Percentiles rank a stretch among this genome's conserved stretches.
Conservation (phyloP, 352 stramenopile genomes). For the Thalassiosira exigua region DNA sequence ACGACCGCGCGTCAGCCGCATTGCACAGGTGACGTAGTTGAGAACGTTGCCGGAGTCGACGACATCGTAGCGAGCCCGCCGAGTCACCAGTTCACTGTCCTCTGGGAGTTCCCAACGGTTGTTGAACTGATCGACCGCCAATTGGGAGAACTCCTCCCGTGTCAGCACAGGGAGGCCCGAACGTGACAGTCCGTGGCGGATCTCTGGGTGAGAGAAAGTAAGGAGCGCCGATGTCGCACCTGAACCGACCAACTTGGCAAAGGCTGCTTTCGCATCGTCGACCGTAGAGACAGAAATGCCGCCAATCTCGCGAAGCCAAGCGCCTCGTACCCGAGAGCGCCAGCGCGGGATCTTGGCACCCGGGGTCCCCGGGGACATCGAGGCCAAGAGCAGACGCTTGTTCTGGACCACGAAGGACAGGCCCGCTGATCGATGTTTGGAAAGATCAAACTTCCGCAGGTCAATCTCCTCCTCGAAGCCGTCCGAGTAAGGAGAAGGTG, state of each 20-base stretch:
- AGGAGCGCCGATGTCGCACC: background rate
- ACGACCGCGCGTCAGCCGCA: slow-evolving; percentile 23
- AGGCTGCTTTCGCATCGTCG: background rate
- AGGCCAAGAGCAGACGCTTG: background rate
- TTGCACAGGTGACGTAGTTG: background rate
- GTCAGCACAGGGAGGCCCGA: no score
- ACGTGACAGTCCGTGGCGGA: slow-evolving; percentile 15
- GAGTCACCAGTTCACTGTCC: no score
- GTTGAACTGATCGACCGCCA: no score
- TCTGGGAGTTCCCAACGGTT: no score
- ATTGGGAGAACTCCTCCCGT: no score
- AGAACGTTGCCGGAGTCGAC: background rate
- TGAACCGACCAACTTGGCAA: background rate
- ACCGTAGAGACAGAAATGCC: slow-evolving; percentile 1
- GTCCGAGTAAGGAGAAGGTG: slow-evolving; percentile 12
- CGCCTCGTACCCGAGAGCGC: background rate
- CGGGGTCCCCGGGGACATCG: background rate
- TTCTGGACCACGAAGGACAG: slow-evolving; percentile 3
- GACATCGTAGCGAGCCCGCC: background rate
- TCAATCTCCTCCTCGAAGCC: slow-evolving; percentile 30
- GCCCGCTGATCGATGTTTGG: slow-evolving; percentile 13
- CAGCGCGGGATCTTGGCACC: slow-evolving; percentile 1
- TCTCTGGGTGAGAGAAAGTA: slow-evolving; percentile 20
- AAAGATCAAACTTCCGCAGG: slow-evolving; percentile 3
- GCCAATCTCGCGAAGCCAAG: slow-evolving; percentile 16